Percentiles rank a stretch among this genome's conserved stretches.
Evolutionary conservation across 345 rosid species (phyloP).

Genomic region (Arabis alpina): DNA sequence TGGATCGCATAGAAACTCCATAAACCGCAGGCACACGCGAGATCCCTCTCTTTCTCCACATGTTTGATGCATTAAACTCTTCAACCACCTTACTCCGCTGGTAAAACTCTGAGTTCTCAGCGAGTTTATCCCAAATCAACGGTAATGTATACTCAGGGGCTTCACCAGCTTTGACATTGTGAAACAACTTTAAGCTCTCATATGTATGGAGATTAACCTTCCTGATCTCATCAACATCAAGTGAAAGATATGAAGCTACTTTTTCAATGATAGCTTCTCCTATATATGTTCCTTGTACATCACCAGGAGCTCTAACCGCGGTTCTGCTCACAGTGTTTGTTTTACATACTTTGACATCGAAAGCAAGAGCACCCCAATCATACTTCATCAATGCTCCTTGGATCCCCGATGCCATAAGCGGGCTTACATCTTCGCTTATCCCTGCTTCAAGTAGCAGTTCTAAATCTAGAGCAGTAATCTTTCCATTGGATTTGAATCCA

Average conservation of each 20-base stretch:
- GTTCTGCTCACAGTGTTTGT: conserved; percentile 81
- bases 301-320: conserved; percentile 90
- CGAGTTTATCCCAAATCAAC: conserved; percentile 76
- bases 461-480: conserved; percentile 72
- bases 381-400: conserved; percentile 61
- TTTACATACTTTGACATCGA: conserved; percentile 83
- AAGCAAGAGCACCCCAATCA: conserved; percentile 85
- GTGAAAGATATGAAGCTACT: conserved; percentile 80
- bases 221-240: conserved; percentile 73
- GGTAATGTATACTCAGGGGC: conserved; percentile 75
- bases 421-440: conserved; percentile 56
- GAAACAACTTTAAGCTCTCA: conserved; percentile 62
- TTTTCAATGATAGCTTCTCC: conserved; percentile 83
- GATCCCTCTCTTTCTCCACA: conserved; percentile 82
- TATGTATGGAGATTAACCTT: conserved; percentile 70
- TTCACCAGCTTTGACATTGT: conserved; percentile 53
- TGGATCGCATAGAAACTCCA: conserved; percentile 48
- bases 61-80: conserved; percentile 61
- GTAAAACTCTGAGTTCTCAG: conserved; percentile 50
- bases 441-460: conserved; percentile 79
- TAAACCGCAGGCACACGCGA: conserved; percentile 72
- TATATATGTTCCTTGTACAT: conserved; percentile 79
- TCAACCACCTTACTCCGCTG: conserved; percentile 54
- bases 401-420: conserved; percentile 51
- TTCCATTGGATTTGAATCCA: conserved; percentile 88